Base-by-base conservation (phyloP, 805 yeast species). In the Suhomyces xylopsoci region DNA sequence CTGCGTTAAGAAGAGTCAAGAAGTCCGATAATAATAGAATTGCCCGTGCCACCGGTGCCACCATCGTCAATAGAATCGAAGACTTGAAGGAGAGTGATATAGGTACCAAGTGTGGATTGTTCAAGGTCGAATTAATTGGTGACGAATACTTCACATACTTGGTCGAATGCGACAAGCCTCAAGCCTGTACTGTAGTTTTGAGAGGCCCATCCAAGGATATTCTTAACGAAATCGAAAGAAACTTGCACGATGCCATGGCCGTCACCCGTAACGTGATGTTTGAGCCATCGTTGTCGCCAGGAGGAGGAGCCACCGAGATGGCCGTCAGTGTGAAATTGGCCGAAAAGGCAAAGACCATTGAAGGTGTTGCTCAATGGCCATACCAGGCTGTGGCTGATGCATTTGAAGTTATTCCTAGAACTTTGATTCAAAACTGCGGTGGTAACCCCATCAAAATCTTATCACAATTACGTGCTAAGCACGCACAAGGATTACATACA, bases 291-390 rank as follows among this genome's bases (percentile, higher is more conserved):
- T 81, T 94, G 66, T 81, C 97, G 2, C 99, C 99, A 48, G 99
- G 99, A 63, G 99, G 99, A 55, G 99, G 99, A 63, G 99, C 99
- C 50, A 93, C 97, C 26, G 99, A 94, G 76, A 94, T 94, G 98
- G 98, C 98, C 2, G 91, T 94, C 40, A 81, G 93, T 54, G 97
- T 94, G 28, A 83, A 80, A 59, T 79, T 94, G 55, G 81, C 96
- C 15, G 97, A 92, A 68, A 87, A 83, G 74, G 97, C 98, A 48
- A 93, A 91, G 76, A 80, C 84, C 48, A 82, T 94, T 60, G 97
- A 91, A 69, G 99, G 98, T 56, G 87, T 93, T 53, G 92, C 88
- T 54, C 99, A 94, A 74, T 93, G 97, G 96, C 99, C 99, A 47
- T 94, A 94, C 73, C 94, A 90, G 73, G 97, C 98, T 3, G 98